These are phyloP conservation scores for Leccinum laetum DNA, from an alignment of 1,284 basidiomycete species.

Conservation along the genomic window DNA sequence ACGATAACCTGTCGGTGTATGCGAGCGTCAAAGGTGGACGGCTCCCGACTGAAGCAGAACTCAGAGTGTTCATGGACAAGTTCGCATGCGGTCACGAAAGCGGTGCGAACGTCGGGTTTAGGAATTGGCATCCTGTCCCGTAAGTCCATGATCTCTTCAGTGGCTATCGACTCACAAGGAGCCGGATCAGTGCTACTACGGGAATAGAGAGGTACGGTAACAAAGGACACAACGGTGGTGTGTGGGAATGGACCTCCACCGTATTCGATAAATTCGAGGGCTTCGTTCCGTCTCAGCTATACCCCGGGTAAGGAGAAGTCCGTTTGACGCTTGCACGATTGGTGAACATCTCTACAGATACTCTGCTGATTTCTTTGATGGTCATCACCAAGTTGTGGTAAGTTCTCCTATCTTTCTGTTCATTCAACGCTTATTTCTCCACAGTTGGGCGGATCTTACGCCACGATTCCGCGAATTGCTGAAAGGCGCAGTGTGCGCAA, in stretches of 20 bases:
- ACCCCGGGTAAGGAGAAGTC: too few species aligned
- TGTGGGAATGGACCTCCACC: constrained; percentile 69
- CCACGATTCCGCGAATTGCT: constrained; percentile 81
- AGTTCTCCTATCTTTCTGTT: background rate
- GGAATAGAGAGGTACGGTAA: constrained; percentile 49
- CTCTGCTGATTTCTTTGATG: constrained; percentile 89
- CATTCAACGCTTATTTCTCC: constrained; percentile 13
- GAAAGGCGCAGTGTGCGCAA: constrained; percentile 78
- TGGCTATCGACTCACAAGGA: constrained; percentile 8
- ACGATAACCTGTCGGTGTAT: constrained; percentile 78
- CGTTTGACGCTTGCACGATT: too few species aligned
- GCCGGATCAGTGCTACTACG: constrained; percentile 55
- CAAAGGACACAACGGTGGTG: constrained; percentile 72
- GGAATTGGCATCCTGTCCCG: constrained; percentile 95
- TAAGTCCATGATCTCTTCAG: constrained; percentile 39
- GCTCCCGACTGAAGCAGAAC: constrained; percentile 88
- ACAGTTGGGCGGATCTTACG: constrained; percentile 90
- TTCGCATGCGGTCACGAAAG: constrained; percentile 70
- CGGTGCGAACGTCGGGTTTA: constrained; percentile 84
- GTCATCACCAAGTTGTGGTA: constrained; percentile 82
- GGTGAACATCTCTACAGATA: constrained; percentile 37
- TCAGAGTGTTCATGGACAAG: constrained; percentile 77
- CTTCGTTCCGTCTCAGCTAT: too few species aligned
- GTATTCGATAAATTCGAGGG: too few species aligned
- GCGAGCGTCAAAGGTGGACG: constrained; percentile 87